A percentile compares a stretch with the other conserved stretches of the same genome.
phyloP scores from a whole-genome alignment of 371 early-diverging fungal genomes.

The Amoeboaphelidium occidentale region DNA sequence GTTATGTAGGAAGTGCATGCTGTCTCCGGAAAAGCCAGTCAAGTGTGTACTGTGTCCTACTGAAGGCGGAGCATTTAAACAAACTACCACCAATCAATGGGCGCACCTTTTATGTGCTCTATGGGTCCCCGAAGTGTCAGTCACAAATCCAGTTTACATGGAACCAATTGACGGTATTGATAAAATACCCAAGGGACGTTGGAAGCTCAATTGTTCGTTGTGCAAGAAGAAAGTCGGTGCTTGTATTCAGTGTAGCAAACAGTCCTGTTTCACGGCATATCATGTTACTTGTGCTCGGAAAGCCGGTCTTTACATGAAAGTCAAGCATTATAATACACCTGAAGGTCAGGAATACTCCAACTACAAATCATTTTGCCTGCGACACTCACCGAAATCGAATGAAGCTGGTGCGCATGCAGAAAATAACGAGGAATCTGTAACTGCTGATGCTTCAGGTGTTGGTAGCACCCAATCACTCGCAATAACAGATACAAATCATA shows the following conservation, averaged over 20 bases:
- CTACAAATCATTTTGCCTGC: conserved; percentile 46
- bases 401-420: too few species aligned
- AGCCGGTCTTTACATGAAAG: conserved; percentile 63
- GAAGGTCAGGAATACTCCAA: conserved; percentile 18
- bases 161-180: conserved; percentile 86
- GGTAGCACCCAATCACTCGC: too few species aligned
- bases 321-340: conserved; percentile 26
- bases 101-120: conserved; percentile 84
- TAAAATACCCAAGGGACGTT: conserved; percentile 61
- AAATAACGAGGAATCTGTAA: too few species aligned
- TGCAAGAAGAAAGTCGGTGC: conserved; percentile 68
- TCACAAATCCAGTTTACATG: conserved; percentile 79
- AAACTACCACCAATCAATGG: conserved; percentile 76
- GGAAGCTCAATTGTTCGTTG: conserved; percentile 62
- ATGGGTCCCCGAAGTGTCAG: conserved; percentile 83
- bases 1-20: conserved; percentile 91
- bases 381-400: conserved; percentile 56
- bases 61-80: conserved; percentile 89
- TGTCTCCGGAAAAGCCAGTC: conserved; percentile 68
- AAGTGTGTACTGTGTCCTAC: conserved; percentile 81
- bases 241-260: conserved; percentile 78
- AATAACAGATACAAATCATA: too few species aligned
- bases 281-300: conserved; percentile 84
- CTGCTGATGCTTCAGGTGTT: too few species aligned
- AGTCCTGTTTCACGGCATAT: conserved; percentile 65